Evolutionary conservation across 2,329 filamentous ascomycete species (phyloP).

Genomic region (Phoma sp.): DNA sequence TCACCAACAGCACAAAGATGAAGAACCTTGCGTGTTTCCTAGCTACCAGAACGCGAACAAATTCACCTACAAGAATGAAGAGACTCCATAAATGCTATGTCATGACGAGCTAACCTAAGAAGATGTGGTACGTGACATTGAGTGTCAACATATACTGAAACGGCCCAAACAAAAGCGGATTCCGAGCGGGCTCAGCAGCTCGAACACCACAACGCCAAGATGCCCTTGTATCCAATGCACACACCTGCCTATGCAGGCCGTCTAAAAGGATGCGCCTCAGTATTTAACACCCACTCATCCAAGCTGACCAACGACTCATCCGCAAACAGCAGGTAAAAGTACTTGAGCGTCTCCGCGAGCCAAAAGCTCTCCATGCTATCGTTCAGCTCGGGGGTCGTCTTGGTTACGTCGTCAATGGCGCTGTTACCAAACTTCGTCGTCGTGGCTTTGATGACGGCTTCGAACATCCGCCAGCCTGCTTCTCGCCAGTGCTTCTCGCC

Average conservation of each 20-base stretch:
- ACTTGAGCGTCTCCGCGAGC: conserved; percentile 72
- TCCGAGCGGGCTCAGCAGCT: too few relatives aligned
- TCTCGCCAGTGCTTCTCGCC: conserved; percentile 70
- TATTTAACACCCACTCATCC: conserved; percentile 69
- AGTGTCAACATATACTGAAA: not conserved
- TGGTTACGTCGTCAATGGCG: conserved; percentile 70
- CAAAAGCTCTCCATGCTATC: conserved; percentile 80
- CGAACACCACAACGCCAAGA: not conserved
- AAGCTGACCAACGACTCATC: conserved; percentile 65
- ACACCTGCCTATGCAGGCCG: conserved; percentile 23
- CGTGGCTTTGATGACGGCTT: conserved; percentile 66
- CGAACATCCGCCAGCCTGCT: conserved; percentile 78
- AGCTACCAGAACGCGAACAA: too few relatives aligned
- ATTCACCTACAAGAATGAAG: too few relatives aligned
- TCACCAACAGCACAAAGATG: too few relatives aligned
- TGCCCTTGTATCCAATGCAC: not conserved
- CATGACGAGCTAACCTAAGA: not conserved
- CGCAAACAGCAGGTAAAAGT: conserved; percentile 69
- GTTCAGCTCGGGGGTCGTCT: conserved; percentile 50
- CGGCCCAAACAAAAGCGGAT: not conserved
- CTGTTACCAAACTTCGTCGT: conserved; percentile 68
- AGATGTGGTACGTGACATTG: not conserved
- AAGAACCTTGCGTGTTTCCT: too few relatives aligned
- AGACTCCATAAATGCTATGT: conserved; percentile 3
- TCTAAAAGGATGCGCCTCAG: conserved; percentile 54